Base-by-base conservation (phyloP, 768 basidiomycete genomes). In the Mycena crocata region DNA sequence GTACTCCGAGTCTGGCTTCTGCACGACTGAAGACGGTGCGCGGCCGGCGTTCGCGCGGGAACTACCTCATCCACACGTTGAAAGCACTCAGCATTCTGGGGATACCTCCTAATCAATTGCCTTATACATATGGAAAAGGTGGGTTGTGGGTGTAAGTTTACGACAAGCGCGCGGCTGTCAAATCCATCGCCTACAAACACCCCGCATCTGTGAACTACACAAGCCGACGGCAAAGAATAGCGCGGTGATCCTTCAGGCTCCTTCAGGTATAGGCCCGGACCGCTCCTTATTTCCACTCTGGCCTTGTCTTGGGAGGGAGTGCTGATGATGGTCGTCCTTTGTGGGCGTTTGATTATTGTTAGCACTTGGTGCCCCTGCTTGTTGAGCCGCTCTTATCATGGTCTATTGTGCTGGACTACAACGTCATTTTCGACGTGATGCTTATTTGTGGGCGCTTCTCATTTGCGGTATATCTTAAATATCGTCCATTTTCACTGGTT, bases 351-450 rank as follows among this genome's bases (percentile, higher is more conserved):
- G 34, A 64, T 64, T 34, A 57, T 64, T 64, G 62, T 64, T 50
- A 40, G 35, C 13, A 35, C 50, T 54, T 35, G 40, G 34, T 51
- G 23, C 7, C 26, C 37, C 21, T 6, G 46, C 32, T 34, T 62
- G 51, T 48, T 51, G 13, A n/a, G 7, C 35, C 52, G 52, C 44
- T 51, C 44, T 57, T 57, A 48, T 64, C 44, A 64, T 21, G 0
- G 12, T 49, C 44, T 64, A 57, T 64, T 64, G 62, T 64, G 57
- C 46, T 57, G 46, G 30, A 64, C 55, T 64, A 64, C 55, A 64
- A 57, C 55, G 62, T 50, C 55, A 30, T 48, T 55, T 49, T 51
- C 55, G 50, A 46, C n/a, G 28, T 24, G 35, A 40, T 51, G n/a
- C 42, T 32, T 49, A 35, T 8, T 30, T 64, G 55, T 56, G 45